Evolutionary conservation across 1,139 yeast species (phyloP).

Genomic region (Arxiozyma heterogenica): DNA sequence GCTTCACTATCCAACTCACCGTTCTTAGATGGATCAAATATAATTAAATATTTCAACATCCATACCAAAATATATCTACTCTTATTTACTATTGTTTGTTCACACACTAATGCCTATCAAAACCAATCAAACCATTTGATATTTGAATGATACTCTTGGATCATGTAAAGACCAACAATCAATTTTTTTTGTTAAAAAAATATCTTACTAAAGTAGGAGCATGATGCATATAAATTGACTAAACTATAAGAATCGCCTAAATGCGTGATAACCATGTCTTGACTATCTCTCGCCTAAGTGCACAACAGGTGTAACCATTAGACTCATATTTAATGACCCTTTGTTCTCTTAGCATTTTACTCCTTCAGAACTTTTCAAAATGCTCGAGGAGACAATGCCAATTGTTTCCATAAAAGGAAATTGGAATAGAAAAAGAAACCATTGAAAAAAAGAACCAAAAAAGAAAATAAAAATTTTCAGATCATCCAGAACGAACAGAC

Average conservation of each 20-base stretch:
- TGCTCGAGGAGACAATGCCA: background rate
- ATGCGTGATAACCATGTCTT: no score
- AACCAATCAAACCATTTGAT: background rate
- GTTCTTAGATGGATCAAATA: constrained; percentile 22
- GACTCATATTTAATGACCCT: no score
- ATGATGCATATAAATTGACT: no score
- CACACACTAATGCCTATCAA: background rate
- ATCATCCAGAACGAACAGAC: background rate
- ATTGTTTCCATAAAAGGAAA: background rate
- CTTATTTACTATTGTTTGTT: background rate
- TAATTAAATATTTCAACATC: constrained; percentile 22
- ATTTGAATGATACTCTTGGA: background rate
- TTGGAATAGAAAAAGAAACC: no score
- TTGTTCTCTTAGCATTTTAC: no score
- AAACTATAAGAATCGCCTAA: no score
- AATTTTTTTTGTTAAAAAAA: no score
- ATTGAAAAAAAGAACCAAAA: background rate
- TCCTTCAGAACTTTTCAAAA: background rate
- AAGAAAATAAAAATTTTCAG: background rate
- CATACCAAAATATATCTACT: background rate
- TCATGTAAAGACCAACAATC: background rate
- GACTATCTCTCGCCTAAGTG: no score
- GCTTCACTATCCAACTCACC: constrained; percentile 20
- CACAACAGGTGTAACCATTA: no score
- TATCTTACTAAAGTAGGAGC: no score